phyloP scores from a whole-genome alignment of 139 green algal genomes.

The Tetratostichococcus sp. region DNA sequence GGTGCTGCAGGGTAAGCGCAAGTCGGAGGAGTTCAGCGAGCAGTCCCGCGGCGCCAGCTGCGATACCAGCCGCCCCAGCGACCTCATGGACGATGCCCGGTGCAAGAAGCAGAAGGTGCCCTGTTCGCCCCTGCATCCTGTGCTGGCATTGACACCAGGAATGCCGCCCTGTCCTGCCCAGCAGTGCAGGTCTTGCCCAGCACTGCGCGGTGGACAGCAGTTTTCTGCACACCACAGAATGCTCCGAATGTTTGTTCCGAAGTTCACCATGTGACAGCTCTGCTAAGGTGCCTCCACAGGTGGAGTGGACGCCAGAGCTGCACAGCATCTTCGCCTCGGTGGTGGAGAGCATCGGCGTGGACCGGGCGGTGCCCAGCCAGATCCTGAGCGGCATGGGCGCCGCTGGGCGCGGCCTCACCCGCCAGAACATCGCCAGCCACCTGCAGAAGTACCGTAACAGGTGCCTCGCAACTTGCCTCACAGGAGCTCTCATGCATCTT shows the following conservation, averaged over 20 bases:
- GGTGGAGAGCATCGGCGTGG: slow-evolving; percentile 51
- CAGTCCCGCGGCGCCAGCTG: not conserved
- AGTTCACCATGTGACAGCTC: too few species aligned
- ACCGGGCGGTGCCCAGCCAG: slow-evolving; percentile 51
- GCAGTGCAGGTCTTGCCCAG: too few species aligned
- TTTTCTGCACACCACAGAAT: too few species aligned
- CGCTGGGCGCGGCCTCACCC: slow-evolving; percentile 35
- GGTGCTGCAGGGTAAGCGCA: not conserved
- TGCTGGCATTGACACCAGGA: too few species aligned
- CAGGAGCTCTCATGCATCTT: too few species aligned
- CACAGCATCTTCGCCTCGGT: slow-evolving; percentile 45
- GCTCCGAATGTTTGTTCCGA: too few species aligned
- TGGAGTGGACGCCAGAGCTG: slow-evolving; percentile 57
- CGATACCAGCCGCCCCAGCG: not conserved
- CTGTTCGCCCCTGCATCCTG: too few species aligned
- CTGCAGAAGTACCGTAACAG: slow-evolving; percentile 45
- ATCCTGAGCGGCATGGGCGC: slow-evolving; percentile 53
- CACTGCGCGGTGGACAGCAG: too few species aligned
- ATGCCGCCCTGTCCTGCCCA: too few species aligned
- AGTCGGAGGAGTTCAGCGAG: not conserved
- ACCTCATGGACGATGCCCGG: not conserved
- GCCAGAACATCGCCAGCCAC: slow-evolving; percentile 59
- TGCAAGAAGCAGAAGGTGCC: not conserved
- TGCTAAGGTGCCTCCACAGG: too few species aligned
- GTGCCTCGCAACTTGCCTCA: too few species aligned